Conservation (phyloP, 345 rosid species). For the Salix koriyanagi region DNA sequence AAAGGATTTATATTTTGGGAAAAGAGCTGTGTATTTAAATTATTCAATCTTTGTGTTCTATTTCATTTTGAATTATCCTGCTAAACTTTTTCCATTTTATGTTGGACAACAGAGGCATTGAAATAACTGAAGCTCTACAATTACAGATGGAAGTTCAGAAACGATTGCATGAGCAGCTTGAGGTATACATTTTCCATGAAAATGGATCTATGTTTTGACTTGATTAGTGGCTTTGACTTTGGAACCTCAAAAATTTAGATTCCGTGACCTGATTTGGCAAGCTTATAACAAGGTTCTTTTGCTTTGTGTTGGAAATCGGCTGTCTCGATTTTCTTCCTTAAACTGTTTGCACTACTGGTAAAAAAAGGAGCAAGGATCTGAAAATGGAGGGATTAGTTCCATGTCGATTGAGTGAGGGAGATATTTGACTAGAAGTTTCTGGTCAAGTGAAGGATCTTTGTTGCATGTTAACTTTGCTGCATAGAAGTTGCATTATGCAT, state of each 20-base stretch:
- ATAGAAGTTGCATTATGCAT: background rate
- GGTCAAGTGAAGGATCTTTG: too few relatives aligned
- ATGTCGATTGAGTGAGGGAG: too few relatives aligned
- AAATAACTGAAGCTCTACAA: conserved; percentile 82
- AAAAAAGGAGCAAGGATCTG: background rate
- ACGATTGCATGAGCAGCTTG: conserved; percentile 88
- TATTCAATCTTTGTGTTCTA: conserved; percentile 1
- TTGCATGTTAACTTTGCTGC: too few relatives aligned
- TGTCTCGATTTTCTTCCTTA: background rate
- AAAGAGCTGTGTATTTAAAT: background rate
- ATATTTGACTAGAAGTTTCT: too few relatives aligned
- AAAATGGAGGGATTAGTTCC: background rate
- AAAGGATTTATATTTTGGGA: background rate
- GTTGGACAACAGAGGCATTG: conserved; percentile 50
- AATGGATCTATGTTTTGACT: background rate
- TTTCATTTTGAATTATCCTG: background rate
- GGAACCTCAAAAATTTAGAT: background rate
- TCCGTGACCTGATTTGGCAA: background rate
- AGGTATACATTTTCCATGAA: conserved; percentile 48
- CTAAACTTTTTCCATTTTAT: conserved; percentile 7
- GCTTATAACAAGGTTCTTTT: background rate
- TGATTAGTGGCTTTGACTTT: conserved; percentile 1
- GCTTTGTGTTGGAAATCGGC: background rate
- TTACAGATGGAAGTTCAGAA: conserved; percentile 90
- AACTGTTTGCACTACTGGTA: background rate